Evolutionary conservation across 2,329 filamentous ascomycete species (phyloP), one percentile per base, ranked within the genome.

Genomic region (Penicillium sp.): DNA sequence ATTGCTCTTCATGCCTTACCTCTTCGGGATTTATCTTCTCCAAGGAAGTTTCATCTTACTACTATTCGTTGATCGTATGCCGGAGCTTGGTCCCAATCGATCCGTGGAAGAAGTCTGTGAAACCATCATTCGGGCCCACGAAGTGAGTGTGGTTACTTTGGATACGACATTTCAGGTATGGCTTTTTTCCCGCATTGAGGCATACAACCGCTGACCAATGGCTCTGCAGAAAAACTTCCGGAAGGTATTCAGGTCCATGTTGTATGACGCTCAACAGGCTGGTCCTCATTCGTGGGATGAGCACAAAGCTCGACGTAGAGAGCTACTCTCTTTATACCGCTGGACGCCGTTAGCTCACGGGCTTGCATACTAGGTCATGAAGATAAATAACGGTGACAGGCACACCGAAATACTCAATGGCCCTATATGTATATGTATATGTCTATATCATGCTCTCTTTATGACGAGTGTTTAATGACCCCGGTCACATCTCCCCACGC

Each of bases 1-100:
- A 56, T 69, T 82, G 29, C 77, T 75, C 0, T 82, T 81, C 49
- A 81, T 81, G 77, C 78, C 80, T 1, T 82, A 81, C 59, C 68
- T 82, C 3, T 81, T 81, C 49, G 79, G 80, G 1, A 81, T 81
- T 7, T 83, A 82, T 53, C 69, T 82, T 0, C 69, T 82, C 4
- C 79, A 81, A 49, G 79, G 79, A 0, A 81, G 78, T 57, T 80
- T 81, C 47, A 77, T 81, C 20, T 67, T 82, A 6, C 67, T 81
- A 3, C 64, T 81, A 0, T 79, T 81, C 48, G 78, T 78, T 8
- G 80, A 82, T 57, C 72, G 78, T 7, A 78, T 81, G 75, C 75
- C 76, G 2, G 75, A 79, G 55, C 69, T 79, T 0, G 77, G 76
- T 2, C 74, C 73, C 0, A 79, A 79, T 49, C 68, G 75, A 58